phyloP scores from a whole-genome alignment of 805 yeast genomes.

The Myxozyma neotropica region DNA sequence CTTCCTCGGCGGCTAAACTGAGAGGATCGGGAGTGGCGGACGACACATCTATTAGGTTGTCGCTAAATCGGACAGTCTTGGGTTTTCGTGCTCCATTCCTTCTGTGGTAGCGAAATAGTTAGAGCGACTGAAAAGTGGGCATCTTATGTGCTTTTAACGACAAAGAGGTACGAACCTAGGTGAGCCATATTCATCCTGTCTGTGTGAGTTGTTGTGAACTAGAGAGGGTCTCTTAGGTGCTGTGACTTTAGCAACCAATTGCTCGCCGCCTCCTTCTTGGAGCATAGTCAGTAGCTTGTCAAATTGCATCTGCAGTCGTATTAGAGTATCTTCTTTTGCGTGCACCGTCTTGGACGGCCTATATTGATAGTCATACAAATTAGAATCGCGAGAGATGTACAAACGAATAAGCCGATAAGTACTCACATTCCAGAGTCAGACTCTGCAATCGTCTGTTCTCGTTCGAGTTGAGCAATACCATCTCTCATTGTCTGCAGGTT shows the following conservation, averaged over 20 bases:
- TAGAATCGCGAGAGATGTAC: neutral
- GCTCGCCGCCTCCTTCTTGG: conserved; percentile 30
- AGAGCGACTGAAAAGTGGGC: neutral
- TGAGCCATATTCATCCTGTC: neutral
- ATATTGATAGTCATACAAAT: no score
- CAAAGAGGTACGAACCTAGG: conserved; percentile 2
- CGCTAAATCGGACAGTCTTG: conserved; percentile 40
- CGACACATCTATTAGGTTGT: conserved; percentile 36
- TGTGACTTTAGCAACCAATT: conserved; percentile 10
- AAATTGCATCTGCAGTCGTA: conserved; percentile 32
- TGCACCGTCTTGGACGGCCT: conserved; percentile 24
- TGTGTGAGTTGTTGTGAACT: neutral
- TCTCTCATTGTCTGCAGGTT: conserved; percentile 35
- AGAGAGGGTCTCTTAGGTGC: conserved; percentile 21
- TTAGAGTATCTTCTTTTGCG: conserved; percentile 25
- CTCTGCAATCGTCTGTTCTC: conserved; percentile 32
- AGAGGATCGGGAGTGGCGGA: conserved; percentile 28
- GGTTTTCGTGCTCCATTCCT: conserved; percentile 9
- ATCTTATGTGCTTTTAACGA: no score
- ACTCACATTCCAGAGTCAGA: conserved; percentile 21
- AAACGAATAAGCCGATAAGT: no score
- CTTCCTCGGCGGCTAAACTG: conserved; percentile 27
- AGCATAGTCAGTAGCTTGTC: conserved; percentile 28
- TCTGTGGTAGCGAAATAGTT: neutral
- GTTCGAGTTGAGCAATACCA: conserved; percentile 37